Percentiles rank a stretch among this genome's conserved stretches.
phyloP scores from a whole-genome alignment of 371 early-diverging fungal genomes.

The Paraphysoderma sedebokerense region DNA sequence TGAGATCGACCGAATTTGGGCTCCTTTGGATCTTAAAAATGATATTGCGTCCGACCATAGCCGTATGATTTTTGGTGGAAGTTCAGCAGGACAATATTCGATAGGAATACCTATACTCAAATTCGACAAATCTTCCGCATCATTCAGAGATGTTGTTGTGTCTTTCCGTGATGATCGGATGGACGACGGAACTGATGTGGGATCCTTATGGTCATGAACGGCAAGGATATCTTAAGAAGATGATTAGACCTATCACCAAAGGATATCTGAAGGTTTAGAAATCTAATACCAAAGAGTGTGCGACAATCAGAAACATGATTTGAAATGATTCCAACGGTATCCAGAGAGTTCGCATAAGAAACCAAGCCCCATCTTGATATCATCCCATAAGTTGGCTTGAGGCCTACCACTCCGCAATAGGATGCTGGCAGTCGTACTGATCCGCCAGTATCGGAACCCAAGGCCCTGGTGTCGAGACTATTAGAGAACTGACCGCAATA shows the following conservation, averaged over 20 bases:
- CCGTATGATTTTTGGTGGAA: slow-evolving; percentile 24
- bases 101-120: slow-evolving; percentile 52
- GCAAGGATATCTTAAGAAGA: not conserved
- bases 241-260: not conserved
- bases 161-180: not conserved
- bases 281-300: slow-evolving; percentile 2
- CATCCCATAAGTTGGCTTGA: slow-evolving; percentile 81
- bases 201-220: slow-evolving; percentile 1
- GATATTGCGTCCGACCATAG: slow-evolving; percentile 44
- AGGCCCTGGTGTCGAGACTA: slow-evolving; percentile 20
- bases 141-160: not conserved
- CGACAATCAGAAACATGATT: slow-evolving; percentile 29
- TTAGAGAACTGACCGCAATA: not conserved
- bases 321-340: slow-evolving; percentile 69
- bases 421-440: slow-evolving; percentile 84
- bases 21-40: slow-evolving; percentile 26
- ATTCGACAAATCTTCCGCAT: slow-evolving; percentile 21
- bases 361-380: slow-evolving; percentile 75
- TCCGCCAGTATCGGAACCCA: slow-evolving; percentile 92
- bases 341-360: slow-evolving; percentile 74
- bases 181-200: not conserved
- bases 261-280: not conserved
- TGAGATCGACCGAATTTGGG: slow-evolving; percentile 44
- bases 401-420: slow-evolving; percentile 83
- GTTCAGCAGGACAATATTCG: slow-evolving; percentile 59